These are phyloP conservation scores for Carex pumila DNA, from an alignment of 176 grass and related monocot genomes.

Conservation along the genomic window DNA sequence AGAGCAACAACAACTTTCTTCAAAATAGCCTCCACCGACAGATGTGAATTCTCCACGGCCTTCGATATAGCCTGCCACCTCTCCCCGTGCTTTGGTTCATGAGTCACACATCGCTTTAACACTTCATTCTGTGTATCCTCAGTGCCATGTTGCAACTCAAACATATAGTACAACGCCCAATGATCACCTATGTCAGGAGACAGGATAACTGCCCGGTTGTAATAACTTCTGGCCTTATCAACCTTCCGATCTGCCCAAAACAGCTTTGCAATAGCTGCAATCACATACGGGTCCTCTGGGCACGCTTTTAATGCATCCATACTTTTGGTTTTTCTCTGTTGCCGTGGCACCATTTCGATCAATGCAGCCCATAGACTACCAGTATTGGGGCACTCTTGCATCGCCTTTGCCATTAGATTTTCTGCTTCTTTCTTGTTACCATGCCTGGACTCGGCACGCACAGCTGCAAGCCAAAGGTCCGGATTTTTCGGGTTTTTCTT, in stretches of 20 bases:
- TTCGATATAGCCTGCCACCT: slow-evolving; percentile 81
- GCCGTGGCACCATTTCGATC: slow-evolving; percentile 80
- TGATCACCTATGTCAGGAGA: slow-evolving; percentile 77
- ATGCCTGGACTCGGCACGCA: slow-evolving; percentile 64
- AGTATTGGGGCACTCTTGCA: slow-evolving; percentile 86
- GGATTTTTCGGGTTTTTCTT: slow-evolving; percentile 82
- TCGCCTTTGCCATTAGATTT: slow-evolving; percentile 69
- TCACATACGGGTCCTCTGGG: slow-evolving; percentile 73
- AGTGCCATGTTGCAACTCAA: slow-evolving; percentile 80
- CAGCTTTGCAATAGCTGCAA: slow-evolving; percentile 74
- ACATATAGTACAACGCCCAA: slow-evolving; percentile 79
- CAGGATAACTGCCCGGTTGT: slow-evolving; percentile 81
- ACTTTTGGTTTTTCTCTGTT: slow-evolving; percentile 67
- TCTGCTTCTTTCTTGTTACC: slow-evolving; percentile 85
- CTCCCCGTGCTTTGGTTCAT: slow-evolving; percentile 83
- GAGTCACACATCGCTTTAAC: slow-evolving; percentile 58
- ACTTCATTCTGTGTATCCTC: slow-evolving; percentile 70
- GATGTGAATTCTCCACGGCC: slow-evolving; percentile 81
- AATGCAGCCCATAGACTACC: slow-evolving; percentile 79
- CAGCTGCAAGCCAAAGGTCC: slow-evolving; percentile 88
- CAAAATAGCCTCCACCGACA: slow-evolving; percentile 54
- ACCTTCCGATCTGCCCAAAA: slow-evolving; percentile 90
- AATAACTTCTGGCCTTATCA: slow-evolving; percentile 79
- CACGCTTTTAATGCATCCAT: slow-evolving; percentile 73
- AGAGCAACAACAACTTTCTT: slow-evolving; percentile 65